Percentiles rank a stretch among this genome's conserved stretches.
These are phyloP conservation scores for Colletotrichum navitas DNA, from an alignment of 2,329 filamentous ascomycete species.

Conservation along the genomic window DNA sequence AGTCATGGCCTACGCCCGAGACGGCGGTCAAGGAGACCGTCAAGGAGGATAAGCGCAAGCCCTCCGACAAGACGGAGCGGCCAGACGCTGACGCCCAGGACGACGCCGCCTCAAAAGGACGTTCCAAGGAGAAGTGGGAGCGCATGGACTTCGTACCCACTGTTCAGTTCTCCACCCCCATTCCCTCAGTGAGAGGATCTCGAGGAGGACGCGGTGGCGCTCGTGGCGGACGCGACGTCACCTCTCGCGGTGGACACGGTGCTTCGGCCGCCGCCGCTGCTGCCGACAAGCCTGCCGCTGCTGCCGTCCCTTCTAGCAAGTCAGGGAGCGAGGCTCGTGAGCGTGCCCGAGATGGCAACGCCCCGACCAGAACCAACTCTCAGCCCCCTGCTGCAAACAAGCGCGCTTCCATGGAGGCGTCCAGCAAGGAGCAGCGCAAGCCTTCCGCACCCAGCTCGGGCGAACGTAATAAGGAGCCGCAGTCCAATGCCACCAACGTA, in stretches of 20 bases:
- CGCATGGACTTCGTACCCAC: conserved; percentile 85
- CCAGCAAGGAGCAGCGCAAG: conserved; percentile 62
- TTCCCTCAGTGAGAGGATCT: conserved; percentile 67
- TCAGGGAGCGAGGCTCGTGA: conserved; percentile 50
- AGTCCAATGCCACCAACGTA: conserved; percentile 28
- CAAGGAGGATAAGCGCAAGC: conserved; percentile 80
- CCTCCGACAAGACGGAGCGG: conserved; percentile 67
- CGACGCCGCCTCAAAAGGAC: conserved; percentile 61
- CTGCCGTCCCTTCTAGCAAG: conserved; percentile 51
- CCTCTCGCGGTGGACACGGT: conserved; percentile 48
- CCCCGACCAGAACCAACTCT: conserved; percentile 52
- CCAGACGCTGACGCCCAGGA: conserved; percentile 75
- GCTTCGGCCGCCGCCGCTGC: conserved; percentile 46
- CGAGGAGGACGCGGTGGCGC: conserved; percentile 63
- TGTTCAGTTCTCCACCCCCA: conserved; percentile 87
- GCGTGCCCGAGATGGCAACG: conserved; percentile 53
- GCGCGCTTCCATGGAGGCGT: conserved; percentile 58
- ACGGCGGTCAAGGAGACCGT: conserved; percentile 74
- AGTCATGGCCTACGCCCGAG: conserved; percentile 92
- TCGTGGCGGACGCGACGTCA: conserved; percentile 56
- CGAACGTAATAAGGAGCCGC: conserved; percentile 52
- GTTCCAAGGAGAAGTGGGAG: conserved; percentile 89
- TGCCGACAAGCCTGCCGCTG: conserved; percentile 54
- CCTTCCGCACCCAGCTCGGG: conserved; percentile 47
- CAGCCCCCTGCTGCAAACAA: conserved; percentile 56